These are phyloP conservation scores for Posidonia australis DNA, from an alignment of 106 monocot species.

Conservation along the genomic window DNA sequence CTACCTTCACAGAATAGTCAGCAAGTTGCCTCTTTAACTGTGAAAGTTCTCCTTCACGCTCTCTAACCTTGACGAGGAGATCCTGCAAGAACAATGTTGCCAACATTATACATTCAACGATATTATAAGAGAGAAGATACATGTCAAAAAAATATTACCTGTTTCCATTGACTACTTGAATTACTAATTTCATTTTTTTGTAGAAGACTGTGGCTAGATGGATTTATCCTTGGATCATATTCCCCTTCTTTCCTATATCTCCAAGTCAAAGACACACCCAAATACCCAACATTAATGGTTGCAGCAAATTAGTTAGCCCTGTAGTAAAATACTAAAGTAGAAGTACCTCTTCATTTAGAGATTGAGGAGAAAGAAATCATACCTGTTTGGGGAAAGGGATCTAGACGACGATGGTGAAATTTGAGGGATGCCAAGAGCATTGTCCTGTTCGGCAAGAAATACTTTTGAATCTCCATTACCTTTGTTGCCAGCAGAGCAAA, in stretches of 20 bases:
- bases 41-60: conserved; percentile 73
- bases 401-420: conserved; percentile 58
- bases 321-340: not conserved
- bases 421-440: conserved; percentile 34
- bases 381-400: conserved; percentile 79
- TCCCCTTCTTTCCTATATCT: conserved; percentile 65
- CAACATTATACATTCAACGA: not conserved
- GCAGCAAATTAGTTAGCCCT: not conserved
- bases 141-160: conserved; percentile 30
- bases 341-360: not conserved
- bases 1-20: conserved; percentile 81
- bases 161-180: conserved; percentile 54
- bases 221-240: conserved; percentile 37
- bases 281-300: not conserved
- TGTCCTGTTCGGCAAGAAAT: conserved; percentile 19
- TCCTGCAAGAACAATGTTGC: conserved; percentile 29
- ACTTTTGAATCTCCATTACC: conserved; percentile 37
- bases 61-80: conserved; percentile 58
- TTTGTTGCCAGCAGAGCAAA: conserved; percentile 15
- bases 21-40: conserved; percentile 70
- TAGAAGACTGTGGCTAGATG: conserved; percentile 26
- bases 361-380: not conserved
- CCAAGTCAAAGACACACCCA: conserved; percentile 3
- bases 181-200: conserved; percentile 37
- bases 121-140: not conserved